Base-by-base conservation (phyloP, 1,139 yeast species). In the Candida tropicalis region DNA sequence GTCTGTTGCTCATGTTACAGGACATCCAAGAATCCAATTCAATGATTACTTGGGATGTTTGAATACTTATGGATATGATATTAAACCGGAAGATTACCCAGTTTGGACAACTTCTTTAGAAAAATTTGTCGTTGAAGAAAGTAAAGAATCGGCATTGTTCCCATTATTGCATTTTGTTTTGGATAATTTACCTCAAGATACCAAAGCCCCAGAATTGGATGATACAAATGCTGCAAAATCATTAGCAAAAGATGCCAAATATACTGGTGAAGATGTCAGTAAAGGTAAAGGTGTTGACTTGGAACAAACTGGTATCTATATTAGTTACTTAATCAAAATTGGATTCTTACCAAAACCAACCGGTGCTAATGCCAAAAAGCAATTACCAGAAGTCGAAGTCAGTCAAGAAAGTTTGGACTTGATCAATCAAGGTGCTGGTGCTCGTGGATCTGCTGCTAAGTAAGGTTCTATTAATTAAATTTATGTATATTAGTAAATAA, bases 171-270 rank as follows among this genome's bases (percentile, higher is more conserved):
- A 93, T 67, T 88, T 93, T 70, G 98, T 91, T 10, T 76, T 93
- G 53, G 99, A 90, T 58, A 84, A 91, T 60, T 77, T 93, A 57
- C 97, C 97, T 5, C 86, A 84, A 51, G 84, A 83, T 60, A 87
- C 97, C 38, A 87, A 84, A 65, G 98, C 99, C 8, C 98, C 99
- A 3, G 97, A 91, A 63, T 76, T 93, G 54, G 97, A 90, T 59
- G 99, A 93, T 55, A 46, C 77, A 4, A 91, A 93, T 59, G 87
- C 99, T 0, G 76, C 74, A 12, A 62, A 62, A 22, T 78, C 95
- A 0, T 79, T 93, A 59, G 69, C 66, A 46, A 66, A 63, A 24
- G 97, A 91, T 59, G 66, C 72, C 4, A 58, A 59, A 24, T 79
- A 82, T 81, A 77, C 89, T 4, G 88, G 87, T 4, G 75, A 65